phyloP scores from a whole-genome alignment of 2,329 filamentous ascomycete genomes.

The Anisogramma anomala region DNA sequence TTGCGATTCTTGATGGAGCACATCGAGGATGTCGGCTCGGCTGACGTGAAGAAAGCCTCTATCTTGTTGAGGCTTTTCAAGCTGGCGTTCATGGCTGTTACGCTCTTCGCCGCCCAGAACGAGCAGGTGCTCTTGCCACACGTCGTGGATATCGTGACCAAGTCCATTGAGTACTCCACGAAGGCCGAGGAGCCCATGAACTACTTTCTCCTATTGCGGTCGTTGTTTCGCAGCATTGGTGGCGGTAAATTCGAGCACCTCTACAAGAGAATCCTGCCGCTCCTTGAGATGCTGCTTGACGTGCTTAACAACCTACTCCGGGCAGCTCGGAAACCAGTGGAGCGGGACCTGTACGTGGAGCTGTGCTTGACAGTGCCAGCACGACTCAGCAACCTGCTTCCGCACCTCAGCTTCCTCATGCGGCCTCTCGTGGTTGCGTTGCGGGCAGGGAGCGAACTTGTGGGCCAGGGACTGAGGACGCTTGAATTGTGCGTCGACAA shows the following conservation, averaged over 20 bases:
- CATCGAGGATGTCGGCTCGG: slow-evolving; percentile 86
- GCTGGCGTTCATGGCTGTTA: slow-evolving; percentile 97
- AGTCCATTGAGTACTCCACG: slow-evolving; percentile 91
- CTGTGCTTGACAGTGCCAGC: slow-evolving; percentile 93
- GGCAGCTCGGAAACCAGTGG: slow-evolving; percentile 78
- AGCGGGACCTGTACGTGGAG: slow-evolving; percentile 94
- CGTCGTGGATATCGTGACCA: slow-evolving; percentile 92
- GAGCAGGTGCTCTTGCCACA: slow-evolving; percentile 92
- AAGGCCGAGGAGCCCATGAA: slow-evolving; percentile 97
- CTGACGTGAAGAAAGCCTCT: slow-evolving; percentile 83
- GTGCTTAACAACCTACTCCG: slow-evolving; percentile 90
- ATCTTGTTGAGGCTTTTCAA: slow-evolving; percentile 94
- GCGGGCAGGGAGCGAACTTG: slow-evolving; percentile 80
- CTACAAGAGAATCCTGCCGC: slow-evolving; percentile 93
- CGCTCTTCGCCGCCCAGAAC: slow-evolving; percentile 86
- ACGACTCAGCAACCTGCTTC: slow-evolving; percentile 82
- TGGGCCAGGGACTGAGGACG: slow-evolving; percentile 85
- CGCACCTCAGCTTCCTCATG: slow-evolving; percentile 95
- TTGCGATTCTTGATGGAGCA: slow-evolving; percentile 94
- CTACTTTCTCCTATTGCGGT: slow-evolving; percentile 87
- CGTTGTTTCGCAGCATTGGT: slow-evolving; percentile 90
- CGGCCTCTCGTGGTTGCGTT: slow-evolving; percentile 91
- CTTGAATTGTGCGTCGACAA: slow-evolving; percentile 97
- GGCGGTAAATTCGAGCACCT: slow-evolving; percentile 95
- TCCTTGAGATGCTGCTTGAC: slow-evolving; percentile 94